Evolutionary conservation across 257 asterid genomes (phyloP), one percentile per base, ranked within the genome.

Genomic region (Eucommia ulmoides): DNA sequence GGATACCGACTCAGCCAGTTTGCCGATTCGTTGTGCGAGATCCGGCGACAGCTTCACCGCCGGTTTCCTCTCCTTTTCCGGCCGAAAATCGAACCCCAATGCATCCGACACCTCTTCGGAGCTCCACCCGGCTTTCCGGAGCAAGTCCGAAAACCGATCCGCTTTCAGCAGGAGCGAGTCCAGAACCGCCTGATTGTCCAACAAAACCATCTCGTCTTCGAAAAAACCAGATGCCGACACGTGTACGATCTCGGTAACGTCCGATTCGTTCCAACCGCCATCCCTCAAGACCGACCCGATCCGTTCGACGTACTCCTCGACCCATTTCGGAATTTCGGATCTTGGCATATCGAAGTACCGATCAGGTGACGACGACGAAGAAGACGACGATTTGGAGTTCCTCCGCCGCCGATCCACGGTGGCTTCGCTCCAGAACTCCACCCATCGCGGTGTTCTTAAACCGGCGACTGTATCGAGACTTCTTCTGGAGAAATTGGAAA

Each of bases 341-440:
- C 81, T 78, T 4, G 80, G 79, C 74, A 81, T 70, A 11, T 79
- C 86, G 18, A 65, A 46, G 22, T 77, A 81, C 58, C 94, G 64
- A 24, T 91, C 97, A 45, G 99, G 97, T 9, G 97, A 91, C 0
- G 94, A 79, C 0, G 97, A 77, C 0, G 83, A 73, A 0, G 93
- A 79, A 0, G 93, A 67, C 1, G 93, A 80, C n/a, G 94, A 80
- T 47, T 81, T 75, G 1, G 84, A 86, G 61, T 53, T 81, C 63
- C 89, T 63, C 26, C 83, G 78, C 19, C 87, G 88, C 23, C 91
- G 85, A 55, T 78, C 95, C 60, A 74, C 71, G 6, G 92, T 94
- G 15, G 97, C 95, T 19, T 91, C 99, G 59, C 95, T 86, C 99
- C 99, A 91, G 75, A 91, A 91, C 74, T 91, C 99, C 72, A 91